These are phyloP conservation scores for Epichloe elymi DNA, from an alignment of 2,329 filamentous ascomycete species.

Conservation along the genomic window DNA sequence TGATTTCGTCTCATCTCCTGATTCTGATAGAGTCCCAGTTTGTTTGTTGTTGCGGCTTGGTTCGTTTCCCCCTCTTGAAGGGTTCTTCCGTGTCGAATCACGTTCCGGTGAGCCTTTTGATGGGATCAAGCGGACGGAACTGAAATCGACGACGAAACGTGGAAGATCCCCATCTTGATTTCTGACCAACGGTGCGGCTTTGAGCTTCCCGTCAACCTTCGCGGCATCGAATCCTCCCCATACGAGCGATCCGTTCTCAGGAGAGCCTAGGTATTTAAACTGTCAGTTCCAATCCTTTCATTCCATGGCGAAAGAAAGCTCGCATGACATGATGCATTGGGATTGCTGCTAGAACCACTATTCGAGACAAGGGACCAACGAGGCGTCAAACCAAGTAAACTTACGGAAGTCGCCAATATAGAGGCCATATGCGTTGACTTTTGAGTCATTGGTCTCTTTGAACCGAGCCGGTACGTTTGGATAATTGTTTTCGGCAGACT, in stretches of 20 bases:
- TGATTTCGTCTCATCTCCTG: background rate
- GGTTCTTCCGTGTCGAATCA: background rate
- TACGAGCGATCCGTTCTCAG: background rate
- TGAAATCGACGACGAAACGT: background rate
- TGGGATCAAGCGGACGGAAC: background rate
- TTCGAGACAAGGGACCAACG: background rate
- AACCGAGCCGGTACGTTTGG: background rate
- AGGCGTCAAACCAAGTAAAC: background rate
- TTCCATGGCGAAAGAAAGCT: background rate
- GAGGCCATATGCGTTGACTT: background rate
- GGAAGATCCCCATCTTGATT: background rate
- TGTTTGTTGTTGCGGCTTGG: background rate
- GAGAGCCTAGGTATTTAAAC: background rate
- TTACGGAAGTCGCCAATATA: slow-evolving; percentile 2
- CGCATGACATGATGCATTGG: no score
- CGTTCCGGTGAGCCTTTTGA: background rate
- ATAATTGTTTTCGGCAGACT: background rate
- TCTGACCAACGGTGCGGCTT: background rate
- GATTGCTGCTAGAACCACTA: no score
- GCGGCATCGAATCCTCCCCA: slow-evolving; percentile 4
- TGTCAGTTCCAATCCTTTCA: background rate
- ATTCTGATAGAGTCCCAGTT: background rate
- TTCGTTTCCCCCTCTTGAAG: background rate
- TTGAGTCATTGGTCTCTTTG: background rate
- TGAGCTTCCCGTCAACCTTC: background rate